Evolutionary conservation across 768 basidiomycete species (phyloP).

Genomic region (Pulveroboletus sp.): DNA sequence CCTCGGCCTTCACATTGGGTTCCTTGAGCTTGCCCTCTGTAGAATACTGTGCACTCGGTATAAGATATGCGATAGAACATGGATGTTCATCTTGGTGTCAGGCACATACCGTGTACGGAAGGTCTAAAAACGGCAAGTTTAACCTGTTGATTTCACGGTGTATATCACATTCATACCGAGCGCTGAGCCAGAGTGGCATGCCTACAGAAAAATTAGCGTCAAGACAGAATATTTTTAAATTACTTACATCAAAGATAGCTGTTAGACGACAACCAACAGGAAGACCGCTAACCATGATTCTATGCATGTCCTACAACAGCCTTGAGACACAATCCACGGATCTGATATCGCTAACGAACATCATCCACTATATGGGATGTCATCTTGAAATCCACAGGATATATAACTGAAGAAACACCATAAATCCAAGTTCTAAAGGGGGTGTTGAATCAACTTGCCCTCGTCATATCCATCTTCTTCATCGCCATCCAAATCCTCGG

Average conservation of each 20-base stretch:
- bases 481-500: conserved; percentile 78
- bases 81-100: neutral
- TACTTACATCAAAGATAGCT: conserved; percentile 69
- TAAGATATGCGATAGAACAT: neutral
- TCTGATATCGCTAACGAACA: conserved; percentile 42
- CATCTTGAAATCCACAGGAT: conserved; percentile 69
- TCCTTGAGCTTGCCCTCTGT: conserved; percentile 96
- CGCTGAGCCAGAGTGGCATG: conserved; percentile 88
- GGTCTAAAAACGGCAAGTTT: conserved; percentile 40
- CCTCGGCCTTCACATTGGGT: conserved; percentile 84
- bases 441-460: conserved; percentile 36
- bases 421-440: neutral
- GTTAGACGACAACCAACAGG: conserved; percentile 90
- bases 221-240: neutral
- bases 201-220: conserved; percentile 39
- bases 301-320: conserved; percentile 59
- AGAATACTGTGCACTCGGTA: conserved; percentile 58
- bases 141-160: neutral
- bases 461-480: conserved; percentile 85
- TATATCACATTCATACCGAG: conserved; percentile 49
- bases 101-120: conserved; percentile 60
- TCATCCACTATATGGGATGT: conserved; percentile 87
- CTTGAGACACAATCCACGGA: conserved; percentile 2
- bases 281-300: conserved; percentile 74
- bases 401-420: conserved; percentile 57